A percentile compares a stretch with the other conserved stretches of the same genome.
phyloP scores from a whole-genome alignment of 225 moss, liverwort and hornwort species.

The Anthoceros angustus region DNA sequence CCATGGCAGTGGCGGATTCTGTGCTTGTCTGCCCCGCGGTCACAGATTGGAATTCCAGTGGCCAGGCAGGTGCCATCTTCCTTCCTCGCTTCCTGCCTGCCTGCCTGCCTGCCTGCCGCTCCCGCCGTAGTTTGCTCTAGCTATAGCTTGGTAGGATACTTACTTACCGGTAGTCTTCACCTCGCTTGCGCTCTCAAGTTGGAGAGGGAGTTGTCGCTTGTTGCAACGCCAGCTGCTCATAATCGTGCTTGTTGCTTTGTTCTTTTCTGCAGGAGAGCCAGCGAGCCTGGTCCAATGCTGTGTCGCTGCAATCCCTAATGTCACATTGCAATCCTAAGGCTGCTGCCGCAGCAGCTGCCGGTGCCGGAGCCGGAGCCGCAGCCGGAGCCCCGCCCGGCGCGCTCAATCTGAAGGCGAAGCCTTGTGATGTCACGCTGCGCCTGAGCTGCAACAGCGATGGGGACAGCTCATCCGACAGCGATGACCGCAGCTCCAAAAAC shows the following conservation, averaged over 20 bases:
- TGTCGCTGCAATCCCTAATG: background rate
- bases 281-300: background rate
- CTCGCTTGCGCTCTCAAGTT: too few species aligned
- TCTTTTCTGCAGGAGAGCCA: background rate
- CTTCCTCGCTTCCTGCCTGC: too few species aligned
- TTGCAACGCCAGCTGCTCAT: too few species aligned
- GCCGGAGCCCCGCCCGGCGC: background rate
- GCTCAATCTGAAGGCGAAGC: too few species aligned
- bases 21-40: background rate
- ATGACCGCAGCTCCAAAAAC: background rate
- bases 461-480: background rate
- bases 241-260: background rate
- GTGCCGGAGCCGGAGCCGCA: background rate
- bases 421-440: background rate
- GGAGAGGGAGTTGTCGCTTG: too few species aligned
- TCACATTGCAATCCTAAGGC: background rate
- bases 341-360: background rate
- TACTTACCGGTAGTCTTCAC: too few species aligned
- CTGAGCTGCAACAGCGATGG: background rate
- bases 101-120: too few species aligned
- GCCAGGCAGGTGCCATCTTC: too few species aligned
- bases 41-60: too few species aligned
- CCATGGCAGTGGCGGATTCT: slow-evolving; percentile 1
- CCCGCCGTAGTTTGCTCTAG: too few species aligned
- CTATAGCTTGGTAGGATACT: too few species aligned